phyloP scores from a whole-genome alignment of 2,329 filamentous ascomycete species.

The Xylaria sp. region DNA sequence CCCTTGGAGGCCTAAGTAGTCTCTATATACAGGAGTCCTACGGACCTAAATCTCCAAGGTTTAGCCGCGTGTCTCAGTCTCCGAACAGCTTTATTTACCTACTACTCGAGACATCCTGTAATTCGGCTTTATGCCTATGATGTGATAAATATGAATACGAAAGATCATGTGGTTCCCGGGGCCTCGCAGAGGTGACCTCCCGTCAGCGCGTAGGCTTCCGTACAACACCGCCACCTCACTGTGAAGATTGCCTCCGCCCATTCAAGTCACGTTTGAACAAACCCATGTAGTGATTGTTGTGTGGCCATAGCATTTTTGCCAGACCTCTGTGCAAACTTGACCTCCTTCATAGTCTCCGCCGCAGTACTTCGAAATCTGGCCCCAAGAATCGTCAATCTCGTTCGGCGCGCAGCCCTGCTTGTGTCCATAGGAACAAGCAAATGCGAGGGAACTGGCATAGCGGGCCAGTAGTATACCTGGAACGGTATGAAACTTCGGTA shows the following conservation, averaged over 20 bases:
- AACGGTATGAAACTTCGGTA: not conserved
- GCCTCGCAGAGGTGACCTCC: too few species aligned
- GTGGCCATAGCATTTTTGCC: slow-evolving; percentile 12
- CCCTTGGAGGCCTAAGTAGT: too few species aligned
- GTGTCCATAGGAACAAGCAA: not conserved
- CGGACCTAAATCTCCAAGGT: too few species aligned
- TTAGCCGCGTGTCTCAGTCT: too few species aligned
- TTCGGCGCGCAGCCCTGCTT: slow-evolving; percentile 8
- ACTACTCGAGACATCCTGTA: too few species aligned
- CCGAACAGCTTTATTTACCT: too few species aligned
- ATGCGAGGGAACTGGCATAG: slow-evolving; percentile 7
- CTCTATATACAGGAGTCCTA: too few species aligned
- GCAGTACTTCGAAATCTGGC: slow-evolving; percentile 7
- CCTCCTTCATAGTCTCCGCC: not conserved
- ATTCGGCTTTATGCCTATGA: too few species aligned
- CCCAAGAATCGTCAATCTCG: slow-evolving; percentile 13
- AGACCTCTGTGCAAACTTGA: not conserved
- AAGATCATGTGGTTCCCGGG: too few species aligned
- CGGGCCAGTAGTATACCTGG: not conserved
- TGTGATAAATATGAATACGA: too few species aligned
- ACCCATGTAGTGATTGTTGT: not conserved
- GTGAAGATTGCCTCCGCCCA: not conserved
- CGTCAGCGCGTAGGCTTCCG: too few species aligned
- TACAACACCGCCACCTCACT: not conserved
- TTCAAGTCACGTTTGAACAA: not conserved